Evolutionary conservation across 805 yeast species (phyloP).

Genomic region (Cyberlindnera xishuangbannaensis): DNA sequence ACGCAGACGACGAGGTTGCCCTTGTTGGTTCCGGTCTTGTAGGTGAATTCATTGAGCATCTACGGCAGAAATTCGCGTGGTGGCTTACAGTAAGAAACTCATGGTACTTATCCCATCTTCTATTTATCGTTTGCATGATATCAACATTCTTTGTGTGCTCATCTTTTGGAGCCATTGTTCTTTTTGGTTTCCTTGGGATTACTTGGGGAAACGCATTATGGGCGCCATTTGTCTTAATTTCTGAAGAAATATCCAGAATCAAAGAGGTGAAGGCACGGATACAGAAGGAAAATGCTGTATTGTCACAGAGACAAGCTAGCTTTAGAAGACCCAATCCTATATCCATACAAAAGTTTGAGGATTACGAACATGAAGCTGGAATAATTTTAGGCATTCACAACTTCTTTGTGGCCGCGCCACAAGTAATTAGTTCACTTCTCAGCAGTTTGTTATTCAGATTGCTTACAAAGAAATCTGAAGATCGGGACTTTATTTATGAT

Average conservation of each 20-base stretch:
- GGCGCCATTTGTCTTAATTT: constrained; percentile 60
- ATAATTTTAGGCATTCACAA: constrained; percentile 52
- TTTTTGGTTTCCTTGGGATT: constrained; percentile 50
- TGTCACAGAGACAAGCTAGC: not conserved
- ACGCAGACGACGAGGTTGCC: constrained; percentile 9
- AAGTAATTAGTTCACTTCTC: constrained; percentile 44
- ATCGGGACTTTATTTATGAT: constrained; percentile 29
- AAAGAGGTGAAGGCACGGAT: constrained; percentile 37
- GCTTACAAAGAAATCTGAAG: constrained; percentile 18
- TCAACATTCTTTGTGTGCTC: constrained; percentile 39
- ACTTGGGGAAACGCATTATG: constrained; percentile 64
- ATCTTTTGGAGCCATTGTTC: constrained; percentile 37
- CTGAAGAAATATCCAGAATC: constrained; percentile 50
- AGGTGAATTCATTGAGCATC: constrained; percentile 7
- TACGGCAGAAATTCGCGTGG: constrained; percentile 12
- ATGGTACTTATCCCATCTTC: constrained; percentile 47
- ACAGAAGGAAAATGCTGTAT: constrained; percentile 13
- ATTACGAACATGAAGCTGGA: constrained; percentile 50
- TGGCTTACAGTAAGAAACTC: constrained; percentile 32
- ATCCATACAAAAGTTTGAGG: constrained; percentile 28
- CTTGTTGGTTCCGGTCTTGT: constrained; percentile 2
- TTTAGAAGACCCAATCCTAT: constrained; percentile 9
- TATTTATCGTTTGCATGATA: constrained; percentile 44
- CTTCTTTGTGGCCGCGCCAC: constrained; percentile 54
- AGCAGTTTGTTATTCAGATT: constrained; percentile 41